Evolutionary conservation across 306 rosid genomes (phyloP), one percentile per base, ranked within the genome.

Genomic region (Cicer cuneatum): DNA sequence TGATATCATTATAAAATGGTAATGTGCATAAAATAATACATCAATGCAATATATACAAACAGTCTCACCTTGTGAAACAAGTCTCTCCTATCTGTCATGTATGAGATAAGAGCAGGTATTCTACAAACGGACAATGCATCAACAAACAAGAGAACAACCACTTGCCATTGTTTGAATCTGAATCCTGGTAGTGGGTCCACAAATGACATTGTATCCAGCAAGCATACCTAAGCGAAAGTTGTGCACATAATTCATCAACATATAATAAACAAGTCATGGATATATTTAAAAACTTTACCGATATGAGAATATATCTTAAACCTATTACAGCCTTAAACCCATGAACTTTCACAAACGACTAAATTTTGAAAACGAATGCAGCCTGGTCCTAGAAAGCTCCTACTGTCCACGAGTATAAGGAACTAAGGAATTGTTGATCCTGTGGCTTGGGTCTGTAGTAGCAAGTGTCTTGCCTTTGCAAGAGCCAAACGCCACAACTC

Each of bases 131-230:
- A 94, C 79, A 94, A 82, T 58, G 95, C 96, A 75, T 94, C 97
- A 1, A 94, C 10, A 64, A 90, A 86, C 80, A 94, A 78, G 83
- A 94, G 96, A 82, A 61, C 84, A 9, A 92, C 72, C 84, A 90
- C 89, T 81, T 90, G 94, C 98, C 97, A 94, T 70, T 94, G 97
- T 78, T 88, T 94, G 79, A 78, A 82, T 82, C 90, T 87, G 85
- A 92, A 87, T 75, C 92, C 90, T 54, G 97, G 98, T 74, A 91
- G 81, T 3, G 98, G 89, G 12, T 94, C 95, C 56, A 81, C 68
- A 78, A 88, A 90, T n/a, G 98, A 83, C 96, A 91, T 91, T 11
- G 98, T 91, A 48, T 85, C 96, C 88, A 94, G 75, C 85, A 94
- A 79, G 68, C 82, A 71, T 21, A 78, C 91, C 98, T 94, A 80